Conservation (phyloP, 2,329 filamentous ascomycete genomes). For the Rhytidhysteron rufulum region DNA sequence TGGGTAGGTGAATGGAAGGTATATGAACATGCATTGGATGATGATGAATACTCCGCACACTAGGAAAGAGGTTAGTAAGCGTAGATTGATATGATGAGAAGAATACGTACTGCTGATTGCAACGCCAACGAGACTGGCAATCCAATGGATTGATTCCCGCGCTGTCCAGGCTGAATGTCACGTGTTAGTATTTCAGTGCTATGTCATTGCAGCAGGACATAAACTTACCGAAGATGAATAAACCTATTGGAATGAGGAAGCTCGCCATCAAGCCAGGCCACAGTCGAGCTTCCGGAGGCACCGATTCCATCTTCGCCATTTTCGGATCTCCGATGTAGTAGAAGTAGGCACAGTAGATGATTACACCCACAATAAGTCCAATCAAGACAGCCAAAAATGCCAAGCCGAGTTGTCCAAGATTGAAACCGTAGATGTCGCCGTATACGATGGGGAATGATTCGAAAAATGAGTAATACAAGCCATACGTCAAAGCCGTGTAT, state of each 20-base stretch:
- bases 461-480: conserved; percentile 69
- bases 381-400: conserved; percentile 30
- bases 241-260: conserved; percentile 23
- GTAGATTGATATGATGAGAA: conserved; percentile 43
- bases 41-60: no score
- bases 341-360: conserved; percentile 18
- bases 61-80: neutral
- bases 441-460: conserved; percentile 49
- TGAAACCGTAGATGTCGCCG: conserved; percentile 37
- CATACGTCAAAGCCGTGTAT: conserved; percentile 80
- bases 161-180: conserved; percentile 21
- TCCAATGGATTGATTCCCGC: conserved; percentile 32
- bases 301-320: conserved; percentile 16
- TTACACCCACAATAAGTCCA: conserved; percentile 19
- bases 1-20: conserved; percentile 38
- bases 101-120: conserved; percentile 35
- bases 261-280: conserved; percentile 29
- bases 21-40: conserved; percentile 27
- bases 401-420: conserved; percentile 29
- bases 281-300: conserved; percentile 26
- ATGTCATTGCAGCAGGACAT: no score
- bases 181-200: no score
- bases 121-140: conserved; percentile 38
- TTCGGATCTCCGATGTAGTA: conserved; percentile 17
- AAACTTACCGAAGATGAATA: conserved; percentile 28